Percentiles rank a stretch among this genome's conserved stretches.
phyloP scores from a whole-genome alignment of 1,284 basidiomycete genomes.

The Rhizoctonia solani region DNA sequence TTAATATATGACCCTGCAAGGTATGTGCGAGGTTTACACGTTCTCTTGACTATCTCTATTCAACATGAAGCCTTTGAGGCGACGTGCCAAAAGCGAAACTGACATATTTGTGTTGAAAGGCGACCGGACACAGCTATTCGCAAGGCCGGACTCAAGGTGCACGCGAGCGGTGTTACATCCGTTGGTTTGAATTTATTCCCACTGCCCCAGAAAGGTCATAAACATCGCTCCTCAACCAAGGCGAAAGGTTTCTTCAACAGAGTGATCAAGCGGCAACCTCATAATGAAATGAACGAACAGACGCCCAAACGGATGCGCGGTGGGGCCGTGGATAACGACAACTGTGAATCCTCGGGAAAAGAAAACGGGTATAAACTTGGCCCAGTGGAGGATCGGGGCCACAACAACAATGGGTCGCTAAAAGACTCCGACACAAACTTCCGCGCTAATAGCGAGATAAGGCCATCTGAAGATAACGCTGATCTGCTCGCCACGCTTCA shows the following conservation, averaged over 20 bases:
- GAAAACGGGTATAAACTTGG: constrained; percentile 13
- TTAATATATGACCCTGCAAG: constrained; percentile 78
- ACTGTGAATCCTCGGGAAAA: constrained; percentile 16
- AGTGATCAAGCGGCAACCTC: constrained; percentile 23
- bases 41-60: not conserved
- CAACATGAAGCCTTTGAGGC: not conserved
- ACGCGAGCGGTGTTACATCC: not conserved
- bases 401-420: not conserved
- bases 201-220: not conserved
- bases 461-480: not conserved
- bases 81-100: not conserved
- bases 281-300: constrained; percentile 6
- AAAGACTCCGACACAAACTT: not conserved
- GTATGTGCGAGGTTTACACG: constrained; percentile 52
- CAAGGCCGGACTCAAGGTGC: constrained; percentile 18
- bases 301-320: constrained; percentile 15
- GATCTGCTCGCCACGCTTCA: not conserved
- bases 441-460: not conserved
- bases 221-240: not conserved
- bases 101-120: not conserved
- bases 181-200: not conserved
- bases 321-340: constrained; percentile 1
- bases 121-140: constrained; percentile 2
- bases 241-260: constrained; percentile 24
- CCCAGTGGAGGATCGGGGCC: not conserved